Evolutionary conservation across 768 basidiomycete species (phyloP), one percentile per base, ranked within the genome.

Genomic region (Filobasidium wieringae): DNA sequence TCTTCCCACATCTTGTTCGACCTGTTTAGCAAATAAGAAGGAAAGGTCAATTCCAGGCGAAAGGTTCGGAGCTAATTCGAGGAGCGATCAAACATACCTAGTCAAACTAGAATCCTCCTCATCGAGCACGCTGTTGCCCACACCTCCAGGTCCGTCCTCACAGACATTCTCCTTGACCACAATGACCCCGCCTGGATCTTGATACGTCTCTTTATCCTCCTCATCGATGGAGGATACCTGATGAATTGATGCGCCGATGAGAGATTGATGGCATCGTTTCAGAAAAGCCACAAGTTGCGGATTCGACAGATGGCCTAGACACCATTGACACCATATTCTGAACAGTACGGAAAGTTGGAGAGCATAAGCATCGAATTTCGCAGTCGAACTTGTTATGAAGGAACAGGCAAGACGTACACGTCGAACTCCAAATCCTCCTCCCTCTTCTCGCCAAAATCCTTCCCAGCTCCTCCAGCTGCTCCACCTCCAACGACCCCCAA

Each of bases 321-420:
- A 93, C 93, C 93, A 97, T 72, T 99, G 93, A 66, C 88, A 88
- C 92, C 88, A 91, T 57, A 93, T 80, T 7, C 72, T 74, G 49
- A 11, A 1, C 2, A 32, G 34, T 9, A 24, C 33, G 15, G n/a
- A 29, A n/a, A 22, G 51, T 11, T 4, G 3, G 22, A 40, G 17
- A 37, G 9, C n/a, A 37, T 37, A 9, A 37, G 24, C n/a, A 12
- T 37, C n/a, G 11, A 14, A 8, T 24, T 39, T 19, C 27, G 52
- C 36, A n/a, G n/a, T n/a, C n/a, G 34, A 19, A 14, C 14, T 37
- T 15, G 34, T 14, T 6, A 43, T 17, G 1, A 47, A 32, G 5
- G 39, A 31, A 19, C 9, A 53, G 36, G 29, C 34, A 4, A 9
- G n/a, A 72, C 73, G 66, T 60, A 74, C 53, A 91, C 80, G 73